These are phyloP conservation scores for Chrysopogon serrulatus DNA, from an alignment of 176 grass and related monocot species.

Conservation along the genomic window DNA sequence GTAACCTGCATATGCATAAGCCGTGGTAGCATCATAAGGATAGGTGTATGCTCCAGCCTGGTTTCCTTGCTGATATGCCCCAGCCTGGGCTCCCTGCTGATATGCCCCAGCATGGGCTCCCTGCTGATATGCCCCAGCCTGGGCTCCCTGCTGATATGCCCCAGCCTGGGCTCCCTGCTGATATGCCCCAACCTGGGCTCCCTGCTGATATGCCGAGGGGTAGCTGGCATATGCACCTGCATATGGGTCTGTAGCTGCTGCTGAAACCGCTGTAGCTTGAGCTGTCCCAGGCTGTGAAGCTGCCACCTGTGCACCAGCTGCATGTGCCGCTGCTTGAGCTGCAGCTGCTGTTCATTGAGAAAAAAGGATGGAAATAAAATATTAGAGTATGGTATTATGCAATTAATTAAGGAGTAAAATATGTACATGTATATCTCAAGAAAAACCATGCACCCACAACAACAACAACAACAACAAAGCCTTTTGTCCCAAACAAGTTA, in stretches of 20 bases:
- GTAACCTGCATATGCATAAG: conserved; percentile 38
- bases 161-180: conserved; percentile 23
- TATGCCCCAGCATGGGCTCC: conserved; percentile 14
- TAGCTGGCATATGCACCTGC: conserved; percentile 43
- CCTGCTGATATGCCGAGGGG: conserved; percentile 35
- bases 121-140: conserved; percentile 10
- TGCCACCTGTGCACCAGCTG: conserved; percentile 1
- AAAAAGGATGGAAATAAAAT: conserved; percentile 1
- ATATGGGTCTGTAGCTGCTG: conserved; percentile 41
- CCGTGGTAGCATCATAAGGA: conserved; percentile 22
- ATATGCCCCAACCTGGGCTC: not conserved
- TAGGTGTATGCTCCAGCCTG: conserved; percentile 32
- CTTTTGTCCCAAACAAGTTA: too few relatives aligned
- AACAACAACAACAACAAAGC: too few relatives aligned
- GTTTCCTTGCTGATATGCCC: conserved; percentile 19
- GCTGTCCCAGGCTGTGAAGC: conserved; percentile 33
- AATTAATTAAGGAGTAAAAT: not conserved
- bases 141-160: conserved; percentile 21
- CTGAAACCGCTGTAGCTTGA: conserved; percentile 29
- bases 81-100: conserved; percentile 11
- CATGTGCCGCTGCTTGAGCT: conserved; percentile 4
- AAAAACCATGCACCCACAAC: not conserved
- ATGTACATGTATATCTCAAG: not conserved
- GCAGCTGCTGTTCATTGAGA: conserved; percentile 16
- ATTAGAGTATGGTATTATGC: conserved; percentile 15